Percentiles rank a stretch among this genome's conserved stretches.
phyloP scores from a whole-genome alignment of 306 rosid genomes.

The barrel medic (Medicago truncatula) region MtrunA17r5.0-ANR NC_053047.1:33101501-33102000 shows the following conservation, averaged over 20 bases:
- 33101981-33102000: not conserved
- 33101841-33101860: slow-evolving; percentile 79
- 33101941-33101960: slow-evolving; percentile 6
- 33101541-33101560: not conserved
- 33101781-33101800: not conserved
- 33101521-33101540: not conserved
- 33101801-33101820: slow-evolving; percentile 33
- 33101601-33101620: not conserved
- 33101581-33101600: not conserved
- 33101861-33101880: slow-evolving; percentile 83
- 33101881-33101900: slow-evolving; percentile 89
- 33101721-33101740: not conserved
- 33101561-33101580: not conserved
- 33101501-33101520: not conserved
- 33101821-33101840: slow-evolving; percentile 53
- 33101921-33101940: slow-evolving; percentile 17
- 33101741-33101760: not conserved
- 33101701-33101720: slow-evolving; percentile 25
- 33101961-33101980: slow-evolving; percentile 5
- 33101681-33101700: not conserved
- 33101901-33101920: slow-evolving; percentile 26
- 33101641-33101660: slow-evolving; percentile 8
- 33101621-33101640: not conserved
- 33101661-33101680: not conserved
- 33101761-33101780: slow-evolving; percentile 6